A percentile compares a stretch with the other conserved stretches of the same genome.
These are phyloP conservation scores for Boletus huronensis DNA, from an alignment of 768 basidiomycete genomes.

Conservation along the genomic window DNA sequence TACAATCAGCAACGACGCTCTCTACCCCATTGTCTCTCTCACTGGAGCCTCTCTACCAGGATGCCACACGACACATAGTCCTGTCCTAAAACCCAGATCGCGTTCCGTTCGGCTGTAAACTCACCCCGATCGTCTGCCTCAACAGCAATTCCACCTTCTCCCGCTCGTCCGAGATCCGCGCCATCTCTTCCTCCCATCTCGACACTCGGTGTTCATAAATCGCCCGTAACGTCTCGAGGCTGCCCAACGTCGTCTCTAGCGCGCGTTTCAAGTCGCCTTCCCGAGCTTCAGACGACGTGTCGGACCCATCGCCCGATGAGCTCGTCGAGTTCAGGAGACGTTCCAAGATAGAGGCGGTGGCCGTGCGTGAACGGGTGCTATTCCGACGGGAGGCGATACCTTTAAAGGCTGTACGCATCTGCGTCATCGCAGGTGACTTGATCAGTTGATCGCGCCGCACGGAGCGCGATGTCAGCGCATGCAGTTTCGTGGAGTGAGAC, in stretches of 20 bases:
- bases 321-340: slow-evolving; percentile 38
- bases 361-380: slow-evolving; percentile 44
- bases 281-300: slow-evolving; percentile 43
- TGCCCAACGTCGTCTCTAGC: slow-evolving; percentile 63
- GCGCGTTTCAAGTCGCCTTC: slow-evolving; percentile 69
- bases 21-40: too few relatives aligned
- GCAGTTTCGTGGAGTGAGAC: slow-evolving; percentile 64
- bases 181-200: slow-evolving; percentile 70
- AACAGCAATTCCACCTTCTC: slow-evolving; percentile 65
- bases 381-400: slow-evolving; percentile 56
- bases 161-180: slow-evolving; percentile 59
- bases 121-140: slow-evolving; percentile 56
- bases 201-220: slow-evolving; percentile 70
- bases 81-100: background rate
- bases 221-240: slow-evolving; percentile 55
- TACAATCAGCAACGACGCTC: background rate
- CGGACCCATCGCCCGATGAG: slow-evolving; percentile 54
- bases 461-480: slow-evolving; percentile 62
- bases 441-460: slow-evolving; percentile 56
- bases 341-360: slow-evolving; percentile 43
- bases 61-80: too few relatives aligned
- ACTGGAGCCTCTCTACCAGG: too few relatives aligned
- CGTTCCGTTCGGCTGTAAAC: slow-evolving; percentile 25
- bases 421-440: slow-evolving; percentile 47
- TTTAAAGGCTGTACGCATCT: slow-evolving; percentile 56